Conservation (phyloP, 345 rosid species). For the Orychophragmus violaceus region DNA sequence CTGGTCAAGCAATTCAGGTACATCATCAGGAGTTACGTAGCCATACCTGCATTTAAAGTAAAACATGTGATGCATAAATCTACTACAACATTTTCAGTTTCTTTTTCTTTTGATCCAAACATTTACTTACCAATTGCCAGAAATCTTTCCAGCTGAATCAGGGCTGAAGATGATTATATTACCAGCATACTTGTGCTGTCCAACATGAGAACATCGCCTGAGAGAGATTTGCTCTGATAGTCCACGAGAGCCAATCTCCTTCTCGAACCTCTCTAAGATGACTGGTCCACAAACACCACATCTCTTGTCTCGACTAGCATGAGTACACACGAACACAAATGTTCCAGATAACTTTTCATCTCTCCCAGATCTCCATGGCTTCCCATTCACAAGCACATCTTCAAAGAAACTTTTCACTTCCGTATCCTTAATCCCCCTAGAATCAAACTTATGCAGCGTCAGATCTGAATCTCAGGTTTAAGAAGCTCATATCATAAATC, state of each 20-base stretch:
- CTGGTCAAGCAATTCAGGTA: slow-evolving; percentile 77
- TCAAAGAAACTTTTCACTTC: slow-evolving; percentile 66
- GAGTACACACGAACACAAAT: slow-evolving; percentile 78
- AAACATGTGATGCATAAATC: neutral
- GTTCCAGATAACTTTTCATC: slow-evolving; percentile 54
- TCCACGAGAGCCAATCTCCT: slow-evolving; percentile 63
- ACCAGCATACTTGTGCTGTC: slow-evolving; percentile 96
- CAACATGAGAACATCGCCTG: slow-evolving; percentile 75
- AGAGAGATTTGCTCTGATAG: slow-evolving; percentile 56
- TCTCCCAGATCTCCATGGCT: slow-evolving; percentile 56
- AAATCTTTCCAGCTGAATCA: slow-evolving; percentile 50
- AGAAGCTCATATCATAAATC: too few species aligned
- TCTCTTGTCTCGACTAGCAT: slow-evolving; percentile 79
- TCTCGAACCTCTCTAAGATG: slow-evolving; percentile 58
- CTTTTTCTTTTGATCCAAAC: neutral
- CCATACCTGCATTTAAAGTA: slow-evolving; percentile 64
- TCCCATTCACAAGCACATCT: slow-evolving; percentile 76
- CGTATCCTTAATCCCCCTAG: slow-evolving; percentile 53
- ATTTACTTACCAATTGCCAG: slow-evolving; percentile 69
- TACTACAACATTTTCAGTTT: neutral
- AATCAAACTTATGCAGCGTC: neutral
- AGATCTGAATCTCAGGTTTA: neutral
- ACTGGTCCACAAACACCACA: slow-evolving; percentile 95
- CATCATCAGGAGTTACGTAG: slow-evolving; percentile 89
- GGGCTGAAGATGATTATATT: slow-evolving; percentile 69